Percentiles rank a stretch among this genome's conserved stretches.
These are phyloP conservation scores for Talaromyces borbonicus DNA, from an alignment of 495 filamentous ascomycete genomes.

Conservation along the genomic window DNA sequence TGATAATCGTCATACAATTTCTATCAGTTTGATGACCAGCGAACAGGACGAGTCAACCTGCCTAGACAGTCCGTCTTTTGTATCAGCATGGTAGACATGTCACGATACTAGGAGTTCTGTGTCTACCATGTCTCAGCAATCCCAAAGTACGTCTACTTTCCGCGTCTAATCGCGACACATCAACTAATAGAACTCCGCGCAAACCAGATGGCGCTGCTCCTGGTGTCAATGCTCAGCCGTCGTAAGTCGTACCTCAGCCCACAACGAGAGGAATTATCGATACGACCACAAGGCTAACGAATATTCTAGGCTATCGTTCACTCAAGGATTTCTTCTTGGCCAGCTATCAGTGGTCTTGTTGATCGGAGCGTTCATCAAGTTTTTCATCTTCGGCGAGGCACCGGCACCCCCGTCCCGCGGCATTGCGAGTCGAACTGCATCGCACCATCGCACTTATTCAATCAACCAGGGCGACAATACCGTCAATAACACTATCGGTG, in stretches of 20 bases:
- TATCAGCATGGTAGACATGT: slow-evolving; percentile 6
- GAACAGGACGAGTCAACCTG: too few relatives aligned
- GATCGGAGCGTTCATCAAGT: slow-evolving; percentile 93
- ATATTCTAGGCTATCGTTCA: slow-evolving; percentile 66
- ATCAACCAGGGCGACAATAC: slow-evolving; percentile 21
- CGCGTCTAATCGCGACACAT: not conserved
- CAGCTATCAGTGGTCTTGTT: slow-evolving; percentile 86
- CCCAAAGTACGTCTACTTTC: slow-evolving; percentile 1
- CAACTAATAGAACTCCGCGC: not conserved
- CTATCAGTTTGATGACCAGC: too few relatives aligned
- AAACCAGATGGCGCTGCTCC: slow-evolving; percentile 10
- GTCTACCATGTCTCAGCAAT: slow-evolving; percentile 10
- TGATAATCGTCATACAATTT: too few relatives aligned
- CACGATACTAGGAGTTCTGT: slow-evolving; percentile 1
- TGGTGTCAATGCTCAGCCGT: slow-evolving; percentile 33
- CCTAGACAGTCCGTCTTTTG: too few relatives aligned
- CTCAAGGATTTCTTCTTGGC: slow-evolving; percentile 85
- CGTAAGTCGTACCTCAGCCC: too few relatives aligned
- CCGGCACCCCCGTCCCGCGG: slow-evolving; percentile 73
- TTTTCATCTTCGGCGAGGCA: slow-evolving; percentile 97
- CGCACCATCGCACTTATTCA: slow-evolving; percentile 52
- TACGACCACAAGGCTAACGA: not conserved
- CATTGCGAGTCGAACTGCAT: slow-evolving; percentile 57
- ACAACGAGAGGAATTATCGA: too few relatives aligned
- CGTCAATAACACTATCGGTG: slow-evolving; percentile 12